Evolutionary conservation across 1,284 basidiomycete genomes (phyloP).

Genomic region (Puccinia hordei): DNA sequence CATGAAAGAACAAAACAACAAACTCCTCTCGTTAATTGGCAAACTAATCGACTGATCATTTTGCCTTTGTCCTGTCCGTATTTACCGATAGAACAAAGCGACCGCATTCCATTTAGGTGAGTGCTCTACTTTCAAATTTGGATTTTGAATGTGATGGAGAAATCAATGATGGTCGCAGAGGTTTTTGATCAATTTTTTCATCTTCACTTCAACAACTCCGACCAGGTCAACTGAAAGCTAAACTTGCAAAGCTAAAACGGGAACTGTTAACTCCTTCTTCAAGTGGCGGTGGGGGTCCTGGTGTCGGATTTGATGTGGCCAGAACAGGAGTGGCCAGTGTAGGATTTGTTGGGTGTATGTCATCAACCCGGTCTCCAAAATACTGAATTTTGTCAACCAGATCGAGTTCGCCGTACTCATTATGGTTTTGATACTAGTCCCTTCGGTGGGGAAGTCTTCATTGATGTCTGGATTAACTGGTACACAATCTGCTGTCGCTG

Average conservation of each 20-base stretch:
- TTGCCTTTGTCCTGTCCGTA: too few species aligned
- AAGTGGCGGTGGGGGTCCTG: conserved; percentile 80
- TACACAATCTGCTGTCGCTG: conserved; percentile 95
- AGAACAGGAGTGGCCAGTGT: conserved; percentile 93
- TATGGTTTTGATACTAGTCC: conserved; percentile 59
- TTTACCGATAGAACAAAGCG: conserved; percentile 73
- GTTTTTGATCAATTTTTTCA: neutral
- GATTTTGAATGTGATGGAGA: conserved; percentile 65
- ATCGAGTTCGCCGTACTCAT: conserved; percentile 35
- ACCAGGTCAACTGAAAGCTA: conserved; percentile 66
- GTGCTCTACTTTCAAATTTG: conserved; percentile 7
- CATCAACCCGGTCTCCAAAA: conserved; percentile 70
- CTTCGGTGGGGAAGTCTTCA: conserved; percentile 73
- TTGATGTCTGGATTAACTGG: conserved; percentile 98
- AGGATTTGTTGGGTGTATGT: conserved; percentile 71
- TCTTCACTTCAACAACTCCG: neutral
- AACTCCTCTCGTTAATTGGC: neutral
- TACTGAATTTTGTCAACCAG: conserved; percentile 57
- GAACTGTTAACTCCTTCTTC: conserved; percentile 82
- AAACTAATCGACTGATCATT: conserved; percentile 44
- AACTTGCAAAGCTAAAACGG: conserved; percentile 92
- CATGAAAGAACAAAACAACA: neutral
- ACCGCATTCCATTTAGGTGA: conserved; percentile 59
- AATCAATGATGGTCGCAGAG: neutral
- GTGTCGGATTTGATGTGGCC: conserved; percentile 83